phyloP scores from a whole-genome alignment of 2,329 filamentous ascomycete species.

The Fusarium euwallaceae region DNA sequence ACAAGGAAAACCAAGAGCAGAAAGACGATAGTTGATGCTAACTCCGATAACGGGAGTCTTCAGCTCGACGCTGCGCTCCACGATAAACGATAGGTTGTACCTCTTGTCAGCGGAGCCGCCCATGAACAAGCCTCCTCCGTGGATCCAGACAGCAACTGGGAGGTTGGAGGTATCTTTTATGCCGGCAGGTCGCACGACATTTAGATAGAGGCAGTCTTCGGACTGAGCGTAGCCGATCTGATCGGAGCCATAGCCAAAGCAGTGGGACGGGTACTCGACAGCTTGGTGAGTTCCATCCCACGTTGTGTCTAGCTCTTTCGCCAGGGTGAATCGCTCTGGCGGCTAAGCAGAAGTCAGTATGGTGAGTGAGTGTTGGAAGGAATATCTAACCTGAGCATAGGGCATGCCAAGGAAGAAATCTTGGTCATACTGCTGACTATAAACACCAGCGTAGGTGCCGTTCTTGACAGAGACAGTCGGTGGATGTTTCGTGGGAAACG shows the following conservation, averaged over 20 bases:
- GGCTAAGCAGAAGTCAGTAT: slow-evolving; percentile 21
- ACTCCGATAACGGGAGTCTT: slow-evolving; percentile 63
- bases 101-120: slow-evolving; percentile 58
- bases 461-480: slow-evolving; percentile 18
- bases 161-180: slow-evolving; percentile 56
- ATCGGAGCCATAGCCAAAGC: slow-evolving; percentile 62
- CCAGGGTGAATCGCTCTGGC: slow-evolving; percentile 32
- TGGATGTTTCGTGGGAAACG: background rate
- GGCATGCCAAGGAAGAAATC: slow-evolving; percentile 29
- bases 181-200: slow-evolving; percentile 69
- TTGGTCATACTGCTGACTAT: slow-evolving; percentile 19
- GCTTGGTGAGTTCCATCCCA: slow-evolving; percentile 59
- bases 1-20: slow-evolving; percentile 61
- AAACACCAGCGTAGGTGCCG: slow-evolving; percentile 25
- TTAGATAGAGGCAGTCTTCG: slow-evolving; percentile 74
- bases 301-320: slow-evolving; percentile 58
- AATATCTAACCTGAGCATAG: slow-evolving; percentile 15
- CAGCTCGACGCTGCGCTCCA: slow-evolving; percentile 60
- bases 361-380: too few species aligned
- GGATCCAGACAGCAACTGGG: slow-evolving; percentile 71
- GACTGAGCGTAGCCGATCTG: slow-evolving; percentile 43
- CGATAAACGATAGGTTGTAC: slow-evolving; percentile 73
- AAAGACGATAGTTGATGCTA: slow-evolving; percentile 63
- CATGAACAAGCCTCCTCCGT: slow-evolving; percentile 56
- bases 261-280: slow-evolving; percentile 60